phyloP scores from a whole-genome alignment of 2,329 filamentous ascomycete species.

The Alternaria solani region DNA sequence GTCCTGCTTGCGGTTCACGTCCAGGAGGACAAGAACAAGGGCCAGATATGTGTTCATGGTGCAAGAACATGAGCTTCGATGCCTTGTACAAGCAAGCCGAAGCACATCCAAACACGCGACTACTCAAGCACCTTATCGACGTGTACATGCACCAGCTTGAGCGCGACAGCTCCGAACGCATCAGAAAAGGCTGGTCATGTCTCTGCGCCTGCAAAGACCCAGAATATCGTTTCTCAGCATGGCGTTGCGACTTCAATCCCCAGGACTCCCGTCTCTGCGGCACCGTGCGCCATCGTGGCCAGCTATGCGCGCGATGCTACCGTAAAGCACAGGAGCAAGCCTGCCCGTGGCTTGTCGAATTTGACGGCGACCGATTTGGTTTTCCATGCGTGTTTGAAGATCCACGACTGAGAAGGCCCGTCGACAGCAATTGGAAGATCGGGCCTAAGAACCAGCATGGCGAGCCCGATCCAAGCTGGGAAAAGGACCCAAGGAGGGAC shows the following conservation, averaged over 20 bases:
- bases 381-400: slow-evolving; percentile 37
- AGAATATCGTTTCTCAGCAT: slow-evolving; percentile 24
- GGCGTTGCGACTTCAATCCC: slow-evolving; percentile 34
- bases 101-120: slow-evolving; percentile 16
- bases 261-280: slow-evolving; percentile 28
- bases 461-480: slow-evolving; percentile 30
- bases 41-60: slow-evolving; percentile 33
- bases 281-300: slow-evolving; percentile 30
- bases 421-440: slow-evolving; percentile 30
- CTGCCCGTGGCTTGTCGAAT: slow-evolving; percentile 31
- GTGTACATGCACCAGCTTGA: slow-evolving; percentile 31
- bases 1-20: slow-evolving; percentile 28
- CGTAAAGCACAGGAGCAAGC: slow-evolving; percentile 28
- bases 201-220: slow-evolving; percentile 37
- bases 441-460: slow-evolving; percentile 30
- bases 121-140: slow-evolving; percentile 26
- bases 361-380: slow-evolving; percentile 31
- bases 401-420: slow-evolving; percentile 16
- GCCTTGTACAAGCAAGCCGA: slow-evolving; percentile 28
- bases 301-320: slow-evolving; percentile 34
- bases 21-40: slow-evolving; percentile 30
- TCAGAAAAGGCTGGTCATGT: slow-evolving; percentile 29
- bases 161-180: slow-evolving; percentile 26
- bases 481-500: slow-evolving; percentile 32
- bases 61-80: slow-evolving; percentile 36